Evolutionary conservation across 1,284 basidiomycete genomes (phyloP).

Genomic region (Trametes hirsuta): DNA sequence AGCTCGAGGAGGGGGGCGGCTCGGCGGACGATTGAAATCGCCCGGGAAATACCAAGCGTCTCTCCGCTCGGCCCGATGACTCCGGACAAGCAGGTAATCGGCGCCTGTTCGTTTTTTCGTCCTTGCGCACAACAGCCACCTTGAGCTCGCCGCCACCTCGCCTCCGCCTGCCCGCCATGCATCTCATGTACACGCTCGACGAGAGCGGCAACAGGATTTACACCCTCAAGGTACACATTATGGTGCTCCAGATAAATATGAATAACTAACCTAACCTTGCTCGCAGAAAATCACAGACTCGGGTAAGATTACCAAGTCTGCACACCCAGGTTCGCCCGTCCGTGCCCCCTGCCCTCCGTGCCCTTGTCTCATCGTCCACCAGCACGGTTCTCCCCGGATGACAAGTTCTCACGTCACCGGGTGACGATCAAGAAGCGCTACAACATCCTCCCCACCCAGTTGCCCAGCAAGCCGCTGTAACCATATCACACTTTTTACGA

Average conservation of each 20-base stretch:
- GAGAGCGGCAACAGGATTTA: constrained; percentile 82
- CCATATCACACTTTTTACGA: neutral
- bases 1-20: too few relatives aligned
- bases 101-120: constrained; percentile 12
- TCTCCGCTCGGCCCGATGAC: too few relatives aligned
- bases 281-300: constrained; percentile 79
- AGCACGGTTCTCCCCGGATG: constrained; percentile 97
- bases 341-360: neutral
- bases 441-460: constrained; percentile 84
- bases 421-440: constrained; percentile 94
- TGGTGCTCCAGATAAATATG: neutral
- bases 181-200: constrained; percentile 92
- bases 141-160: constrained; percentile 4
- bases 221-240: constrained; percentile 81
- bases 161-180: constrained; percentile 58
- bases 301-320: constrained; percentile 88
- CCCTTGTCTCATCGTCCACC: constrained; percentile 14
- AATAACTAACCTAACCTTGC: constrained; percentile 14
- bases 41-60: neutral
- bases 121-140: constrained; percentile 14
- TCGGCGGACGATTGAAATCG: constrained; percentile 1
- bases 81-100: neutral
- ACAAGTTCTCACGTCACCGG: constrained; percentile 96
- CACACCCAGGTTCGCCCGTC: constrained; percentile 80
- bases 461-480: constrained; percentile 85